Evolutionary conservation across 106 monocot species (phyloP).

Genomic region (Ottelia alismoides): DNA sequence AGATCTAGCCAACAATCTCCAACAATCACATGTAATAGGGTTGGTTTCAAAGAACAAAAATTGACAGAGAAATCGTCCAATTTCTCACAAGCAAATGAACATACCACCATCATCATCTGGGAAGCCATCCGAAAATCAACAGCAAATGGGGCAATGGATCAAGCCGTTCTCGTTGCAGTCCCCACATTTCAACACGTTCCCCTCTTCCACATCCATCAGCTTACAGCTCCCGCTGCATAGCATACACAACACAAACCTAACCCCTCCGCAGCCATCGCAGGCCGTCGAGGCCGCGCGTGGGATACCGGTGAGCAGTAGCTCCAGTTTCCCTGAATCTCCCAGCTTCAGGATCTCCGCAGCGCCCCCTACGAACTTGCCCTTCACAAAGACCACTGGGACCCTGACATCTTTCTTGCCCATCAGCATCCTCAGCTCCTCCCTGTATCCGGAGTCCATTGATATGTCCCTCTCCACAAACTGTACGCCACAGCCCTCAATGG

Average conservation of each 20-base stretch:
- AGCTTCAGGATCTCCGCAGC: constrained; percentile 48
- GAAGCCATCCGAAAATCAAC: no score
- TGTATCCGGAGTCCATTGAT: no score
- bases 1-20: no score
- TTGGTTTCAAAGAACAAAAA: no score
- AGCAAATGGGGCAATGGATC: constrained; percentile 60
- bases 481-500: no score
- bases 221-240: constrained; percentile 75
- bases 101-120: no score
- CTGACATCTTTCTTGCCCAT: constrained; percentile 35
- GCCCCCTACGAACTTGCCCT: constrained; percentile 66
- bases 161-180: constrained; percentile 90
- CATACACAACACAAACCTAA: constrained; percentile 75
- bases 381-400: constrained; percentile 53
- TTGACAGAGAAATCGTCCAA: no score
- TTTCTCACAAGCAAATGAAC: no score
- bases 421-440: no score
- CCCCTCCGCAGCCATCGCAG: constrained; percentile 61
- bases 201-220: constrained; percentile 40
- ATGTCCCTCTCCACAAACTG: no score
- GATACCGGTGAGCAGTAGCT: constrained; percentile 37
- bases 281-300: constrained; percentile 28
- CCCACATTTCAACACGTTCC: constrained; percentile 51
- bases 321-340: constrained; percentile 65
- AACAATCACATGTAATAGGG: no score